Conservation (phyloP, 192 early-diverging fungal species). For the Helicostylum pulchrum region DNA sequence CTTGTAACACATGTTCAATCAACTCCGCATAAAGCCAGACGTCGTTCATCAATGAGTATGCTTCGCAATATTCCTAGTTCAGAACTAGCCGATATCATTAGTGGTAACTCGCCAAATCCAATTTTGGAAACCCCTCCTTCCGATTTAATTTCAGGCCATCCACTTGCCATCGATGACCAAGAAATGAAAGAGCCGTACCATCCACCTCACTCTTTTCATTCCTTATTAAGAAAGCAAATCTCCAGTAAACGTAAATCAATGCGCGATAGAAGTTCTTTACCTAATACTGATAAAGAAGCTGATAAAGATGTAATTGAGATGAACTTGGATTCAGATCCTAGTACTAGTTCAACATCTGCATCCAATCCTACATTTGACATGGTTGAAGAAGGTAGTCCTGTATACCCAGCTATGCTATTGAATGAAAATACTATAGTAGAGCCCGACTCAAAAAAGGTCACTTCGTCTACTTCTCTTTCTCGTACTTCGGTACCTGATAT, state of each 20-base stretch:
- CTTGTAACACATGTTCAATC: neutral
- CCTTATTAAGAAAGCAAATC: slow-evolving; percentile 19
- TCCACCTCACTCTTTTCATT: slow-evolving; percentile 9
- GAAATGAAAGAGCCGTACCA: neutral
- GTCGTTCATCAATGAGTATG: slow-evolving; percentile 38
- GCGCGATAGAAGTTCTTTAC: neutral
- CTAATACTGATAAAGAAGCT: slow-evolving; percentile 4
- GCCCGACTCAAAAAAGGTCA: neutral
- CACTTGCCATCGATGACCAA: no score
- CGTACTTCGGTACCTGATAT: neutral
- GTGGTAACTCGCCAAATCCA: slow-evolving; percentile 36
- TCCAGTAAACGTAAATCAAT: slow-evolving; percentile 15
- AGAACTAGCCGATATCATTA: slow-evolving; percentile 37
- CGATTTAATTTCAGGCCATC: neutral
- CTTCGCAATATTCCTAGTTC: slow-evolving; percentile 36
- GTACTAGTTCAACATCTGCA: neutral
- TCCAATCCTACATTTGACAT: no score
- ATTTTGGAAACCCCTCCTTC: slow-evolving; percentile 20
- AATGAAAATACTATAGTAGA: neutral
- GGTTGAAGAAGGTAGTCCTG: neutral
- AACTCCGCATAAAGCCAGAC: slow-evolving; percentile 14
- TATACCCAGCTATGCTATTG: slow-evolving; percentile 16
- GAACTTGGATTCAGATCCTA: slow-evolving; percentile 11
- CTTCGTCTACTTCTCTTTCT: neutral
- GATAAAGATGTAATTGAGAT: slow-evolving; percentile 32